Base-by-base conservation (phyloP, 768 basidiomycete genomes). In the Amanita rubescens region DNA sequence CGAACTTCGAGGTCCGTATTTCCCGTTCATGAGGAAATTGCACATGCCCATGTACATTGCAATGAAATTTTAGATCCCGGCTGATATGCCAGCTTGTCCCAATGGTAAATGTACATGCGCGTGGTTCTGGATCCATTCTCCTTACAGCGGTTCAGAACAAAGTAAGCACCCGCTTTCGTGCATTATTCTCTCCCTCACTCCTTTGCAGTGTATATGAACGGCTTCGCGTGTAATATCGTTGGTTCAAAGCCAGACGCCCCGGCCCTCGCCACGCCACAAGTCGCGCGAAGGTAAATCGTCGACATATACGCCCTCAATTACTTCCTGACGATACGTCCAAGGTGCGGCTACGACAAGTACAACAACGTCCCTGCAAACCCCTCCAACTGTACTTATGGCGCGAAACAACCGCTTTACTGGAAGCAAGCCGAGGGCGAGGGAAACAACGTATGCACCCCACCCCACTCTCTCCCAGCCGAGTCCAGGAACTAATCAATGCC, bases 341-440 rank as follows among this genome's bases (percentile, higher is more conserved):
- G 76, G 30, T 79, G 77, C 54, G 75, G 73, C 0, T 69, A 66
- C 5, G 76, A 80, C 53, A 68, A 70, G 0, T 58, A 52, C 4
- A 67, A 58, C 46, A 70, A 64, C 47, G 53, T 53, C 2, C 14
- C 60, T 0, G 67, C 70, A 0, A 63, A 62, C 14, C 73, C 71
- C 1, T 69, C 68, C 1, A 78, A 78, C 58, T 78, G 77, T 55
- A 79, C 77, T 0, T 73, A 71, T 49, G 77, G 77, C 20, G 69
- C 78, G 3, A 76, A 77, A 57, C 5, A 30, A 3, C 27, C 27
- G 8, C 3, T 30, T 3, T 30, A 30, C 27, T 30, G 27, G 27
- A 30, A 30, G 8, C 27, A 30, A 30, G 5, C n/a, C n/a, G n/a
- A n/a, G n/a, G n/a, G 27, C 8, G 27, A 3, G 3, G 27, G 27